phyloP scores from a whole-genome alignment of 148 eudicot species.

The Heliamphora exappendiculata region DNA sequence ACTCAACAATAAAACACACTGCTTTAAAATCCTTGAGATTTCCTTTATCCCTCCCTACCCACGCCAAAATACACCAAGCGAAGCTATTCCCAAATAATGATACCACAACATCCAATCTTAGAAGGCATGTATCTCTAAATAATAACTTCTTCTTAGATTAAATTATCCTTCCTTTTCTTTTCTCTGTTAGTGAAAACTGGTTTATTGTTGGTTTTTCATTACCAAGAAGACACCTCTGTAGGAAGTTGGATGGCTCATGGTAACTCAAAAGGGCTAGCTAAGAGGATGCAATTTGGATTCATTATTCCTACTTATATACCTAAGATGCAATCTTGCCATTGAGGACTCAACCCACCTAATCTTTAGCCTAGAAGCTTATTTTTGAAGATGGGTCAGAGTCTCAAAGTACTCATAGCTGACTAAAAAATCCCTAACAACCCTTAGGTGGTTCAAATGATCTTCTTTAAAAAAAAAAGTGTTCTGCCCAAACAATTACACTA shows the following conservation, averaged over 20 bases:
- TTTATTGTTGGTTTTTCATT: not conserved
- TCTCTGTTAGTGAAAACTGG: not conserved
- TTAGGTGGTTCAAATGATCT: not conserved
- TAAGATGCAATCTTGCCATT: not conserved
- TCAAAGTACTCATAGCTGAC: not conserved
- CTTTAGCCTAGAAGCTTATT: not conserved
- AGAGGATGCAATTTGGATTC: not conserved
- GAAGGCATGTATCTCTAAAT: too few relatives aligned
- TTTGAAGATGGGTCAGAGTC: not conserved
- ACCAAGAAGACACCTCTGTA: not conserved
- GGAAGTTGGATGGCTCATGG: not conserved
- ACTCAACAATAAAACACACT: not conserved
- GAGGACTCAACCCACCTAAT: not conserved
- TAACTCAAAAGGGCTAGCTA: not conserved
- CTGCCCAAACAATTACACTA: too few relatives aligned
- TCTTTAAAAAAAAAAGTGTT: not conserved
- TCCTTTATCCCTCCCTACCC: too few relatives aligned
- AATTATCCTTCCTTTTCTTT: too few relatives aligned
- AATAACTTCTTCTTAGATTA: too few relatives aligned
- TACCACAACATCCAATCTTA: too few relatives aligned
- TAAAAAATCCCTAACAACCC: not conserved
- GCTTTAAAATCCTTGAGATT: too few relatives aligned
- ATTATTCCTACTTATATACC: not conserved
- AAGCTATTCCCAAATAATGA: too few relatives aligned
- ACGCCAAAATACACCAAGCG: too few relatives aligned